Percentiles rank a stretch among this genome's conserved stretches.
phyloP scores from a whole-genome alignment of 202 grass and related monocot genomes.

The Eragrostis tef region DNA sequence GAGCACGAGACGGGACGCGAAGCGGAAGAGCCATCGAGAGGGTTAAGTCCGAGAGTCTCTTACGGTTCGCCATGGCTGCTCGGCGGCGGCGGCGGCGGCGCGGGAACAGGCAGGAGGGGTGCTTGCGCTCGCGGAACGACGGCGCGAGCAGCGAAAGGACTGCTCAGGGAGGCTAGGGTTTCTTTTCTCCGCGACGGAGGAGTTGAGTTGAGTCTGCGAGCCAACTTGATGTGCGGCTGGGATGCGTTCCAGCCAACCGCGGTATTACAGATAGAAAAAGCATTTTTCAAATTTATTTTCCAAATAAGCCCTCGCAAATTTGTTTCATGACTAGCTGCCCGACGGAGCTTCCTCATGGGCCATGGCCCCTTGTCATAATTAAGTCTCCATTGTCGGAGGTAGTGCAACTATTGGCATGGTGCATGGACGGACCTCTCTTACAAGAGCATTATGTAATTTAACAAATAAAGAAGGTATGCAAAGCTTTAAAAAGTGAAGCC shows the following conservation, averaged over 20 bases:
- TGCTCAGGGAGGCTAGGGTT: conserved; percentile 47
- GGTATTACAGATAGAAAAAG: neutral
- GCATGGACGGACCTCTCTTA: too few species aligned
- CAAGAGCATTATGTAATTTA: too few species aligned
- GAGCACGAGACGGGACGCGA: neutral
- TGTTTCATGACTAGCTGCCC: too few species aligned
- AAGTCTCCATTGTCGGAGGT: too few species aligned
- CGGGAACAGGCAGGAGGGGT: neutral
- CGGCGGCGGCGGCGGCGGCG: conserved; percentile 20
- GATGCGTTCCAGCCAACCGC: neutral
- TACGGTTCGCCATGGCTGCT: conserved; percentile 81
- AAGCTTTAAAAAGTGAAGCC: too few species aligned
- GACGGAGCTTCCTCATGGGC: too few species aligned
- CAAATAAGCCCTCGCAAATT: neutral
- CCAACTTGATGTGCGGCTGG: conserved; percentile 34
- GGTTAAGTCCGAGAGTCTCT: conserved; percentile 10
- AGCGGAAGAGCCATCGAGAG: neutral
- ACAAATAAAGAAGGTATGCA: too few species aligned
- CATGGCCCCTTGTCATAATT: too few species aligned
- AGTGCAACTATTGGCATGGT: too few species aligned
- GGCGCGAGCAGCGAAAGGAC: conserved; percentile 11
- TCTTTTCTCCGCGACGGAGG: neutral
- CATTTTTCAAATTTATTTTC: neutral
- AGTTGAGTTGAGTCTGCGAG: neutral
- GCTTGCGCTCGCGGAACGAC: conserved; percentile 8